Percentiles rank a stretch among this genome's conserved stretches.
Evolutionary conservation across 805 yeast species (phyloP).

Genomic region (Torulaspora delbrueckii): DNA sequence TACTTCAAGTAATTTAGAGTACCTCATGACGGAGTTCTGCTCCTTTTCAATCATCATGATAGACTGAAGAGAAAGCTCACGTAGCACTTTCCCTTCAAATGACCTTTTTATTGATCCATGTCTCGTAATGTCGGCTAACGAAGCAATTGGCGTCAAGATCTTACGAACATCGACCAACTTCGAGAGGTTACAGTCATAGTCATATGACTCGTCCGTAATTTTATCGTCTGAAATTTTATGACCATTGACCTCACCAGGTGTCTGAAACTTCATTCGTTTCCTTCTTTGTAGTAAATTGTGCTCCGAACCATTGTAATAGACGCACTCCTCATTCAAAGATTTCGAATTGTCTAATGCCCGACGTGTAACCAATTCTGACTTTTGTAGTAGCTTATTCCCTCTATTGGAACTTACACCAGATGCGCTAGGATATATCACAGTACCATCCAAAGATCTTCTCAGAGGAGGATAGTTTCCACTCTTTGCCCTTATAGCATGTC

Average conservation of each 20-base stretch:
- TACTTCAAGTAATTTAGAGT: constrained; percentile 67
- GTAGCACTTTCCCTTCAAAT: constrained; percentile 52
- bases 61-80: constrained; percentile 62
- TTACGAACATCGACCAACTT: constrained; percentile 49
- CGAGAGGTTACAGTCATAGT: constrained; percentile 43
- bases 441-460: constrained; percentile 29
- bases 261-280: constrained; percentile 30
- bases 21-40: constrained; percentile 66
- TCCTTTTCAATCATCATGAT: constrained; percentile 77
- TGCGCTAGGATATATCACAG: constrained; percentile 22
- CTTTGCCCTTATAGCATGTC: constrained; percentile 29
- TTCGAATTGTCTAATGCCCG: constrained; percentile 37
- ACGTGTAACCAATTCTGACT: constrained; percentile 45
- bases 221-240: constrained; percentile 1
- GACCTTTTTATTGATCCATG: constrained; percentile 68
- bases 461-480: constrained; percentile 34
- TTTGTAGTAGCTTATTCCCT: constrained; percentile 53
- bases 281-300: constrained; percentile 32
- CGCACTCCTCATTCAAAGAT: constrained; percentile 31
- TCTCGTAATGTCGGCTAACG: constrained; percentile 70
- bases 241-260: constrained; percentile 1
- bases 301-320: constrained; percentile 36
- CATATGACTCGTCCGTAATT: constrained; percentile 27
- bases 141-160: constrained; percentile 69
- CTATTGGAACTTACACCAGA: constrained; percentile 44